Conservation (phyloP, 768 basidiomycete genomes). For the Termitomyces titanicus region DNA sequence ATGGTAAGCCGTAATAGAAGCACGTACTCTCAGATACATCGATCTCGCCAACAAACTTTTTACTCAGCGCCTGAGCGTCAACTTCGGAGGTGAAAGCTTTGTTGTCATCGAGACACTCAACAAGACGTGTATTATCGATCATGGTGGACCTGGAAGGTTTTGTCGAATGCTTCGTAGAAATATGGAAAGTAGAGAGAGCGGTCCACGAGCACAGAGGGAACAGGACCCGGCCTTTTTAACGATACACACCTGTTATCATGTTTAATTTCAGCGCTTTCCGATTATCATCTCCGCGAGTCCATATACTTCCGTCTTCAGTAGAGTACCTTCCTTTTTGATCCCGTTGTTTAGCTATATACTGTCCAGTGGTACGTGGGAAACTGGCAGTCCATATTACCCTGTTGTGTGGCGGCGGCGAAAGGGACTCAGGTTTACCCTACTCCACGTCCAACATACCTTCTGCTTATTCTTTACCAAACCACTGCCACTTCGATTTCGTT, state of each 20-base stretch:
- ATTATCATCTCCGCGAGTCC: too few species aligned
- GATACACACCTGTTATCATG: constrained; percentile 29
- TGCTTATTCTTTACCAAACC: too few species aligned
- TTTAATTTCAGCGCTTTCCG: too few species aligned
- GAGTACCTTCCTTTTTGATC: too few species aligned
- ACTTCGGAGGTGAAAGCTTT: constrained; percentile 2
- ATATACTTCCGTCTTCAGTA: too few species aligned
- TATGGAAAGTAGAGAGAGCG: constrained; percentile 31
- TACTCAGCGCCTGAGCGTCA: constrained; percentile 24
- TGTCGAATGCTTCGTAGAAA: constrained; percentile 6
- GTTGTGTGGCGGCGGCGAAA: too few species aligned
- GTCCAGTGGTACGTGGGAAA: too few species aligned
- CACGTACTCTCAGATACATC: constrained; percentile 56
- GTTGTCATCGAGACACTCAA: constrained; percentile 16
- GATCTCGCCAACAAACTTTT: constrained; percentile 67
- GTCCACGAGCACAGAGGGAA: neutral
- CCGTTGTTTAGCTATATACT: too few species aligned
- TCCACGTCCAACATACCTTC: too few species aligned
- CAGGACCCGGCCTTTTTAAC: constrained; percentile 17
- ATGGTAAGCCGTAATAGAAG: neutral
- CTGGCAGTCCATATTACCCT: too few species aligned
- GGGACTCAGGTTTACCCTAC: too few species aligned
- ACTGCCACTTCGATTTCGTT: too few species aligned
- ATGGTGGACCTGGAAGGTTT: neutral
- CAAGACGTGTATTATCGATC: constrained; percentile 15